Evolutionary conservation across 192 early-diverging fungal species (phyloP), one percentile per base, ranked within the genome.

Genomic region (Coemansia sp.): DNA sequence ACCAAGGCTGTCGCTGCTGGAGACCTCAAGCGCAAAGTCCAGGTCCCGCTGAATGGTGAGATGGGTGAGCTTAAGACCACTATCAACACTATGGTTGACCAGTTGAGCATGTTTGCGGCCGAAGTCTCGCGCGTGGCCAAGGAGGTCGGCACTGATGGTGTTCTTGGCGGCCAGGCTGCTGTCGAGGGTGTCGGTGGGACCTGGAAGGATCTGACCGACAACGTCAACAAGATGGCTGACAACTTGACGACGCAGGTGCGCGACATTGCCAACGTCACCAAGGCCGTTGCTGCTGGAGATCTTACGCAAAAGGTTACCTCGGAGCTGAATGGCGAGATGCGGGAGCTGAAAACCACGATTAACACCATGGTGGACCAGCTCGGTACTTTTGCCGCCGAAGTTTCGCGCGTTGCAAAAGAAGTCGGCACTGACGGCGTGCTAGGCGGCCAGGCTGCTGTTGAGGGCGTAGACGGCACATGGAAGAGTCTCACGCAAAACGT

Each of bases 1-100:
- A n/a, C n/a, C n/a, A n/a, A n/a, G n/a, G n/a, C n/a, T n/a, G n/a
- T n/a, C n/a, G n/a, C n/a, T n/a, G n/a, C n/a, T n/a, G n/a, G 78
- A 53, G 66, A 80, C 41, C 52, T 85, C 4, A 85, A 81, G 0
- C 81, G 81, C 42, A 81, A n/a, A n/a, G n/a, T n/a, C n/a, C n/a
- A 42, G 34, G 32, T 60, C 26, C 23, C 25, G 1, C 46, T 33
- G 7, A 29, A 17, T 11, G 58, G 58, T 19, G 58, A 50, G 23
- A 30, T 51, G 37, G 35, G 11, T 11, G 58, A 31, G 3, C 37
- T 60, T 13, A 51, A 51, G 37, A 21, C 18, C 29, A 45, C 58
- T 3, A 60, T 60, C 34, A 60, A 60, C 26, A 40, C 47, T 15
- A 62, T 75, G 47, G 48, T 57, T 31, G 70, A 68, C 25, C 80